A percentile compares a stretch with the other conserved stretches of the same genome.
These are phyloP conservation scores for Plasmodium berghei DNA, from an alignment of 169 alveolate species.

Conservation along the genomic window DNA sequence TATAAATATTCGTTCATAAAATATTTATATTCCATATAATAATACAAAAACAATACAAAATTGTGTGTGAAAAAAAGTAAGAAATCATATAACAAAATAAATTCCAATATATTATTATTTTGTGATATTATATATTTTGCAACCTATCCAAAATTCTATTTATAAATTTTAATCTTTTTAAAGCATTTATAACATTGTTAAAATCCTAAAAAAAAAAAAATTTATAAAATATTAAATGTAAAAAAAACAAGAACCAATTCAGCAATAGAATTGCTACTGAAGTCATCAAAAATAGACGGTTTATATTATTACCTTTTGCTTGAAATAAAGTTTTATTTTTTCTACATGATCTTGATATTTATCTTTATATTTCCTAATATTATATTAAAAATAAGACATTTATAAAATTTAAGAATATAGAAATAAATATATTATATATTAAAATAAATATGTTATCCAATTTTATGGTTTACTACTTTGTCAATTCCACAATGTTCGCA, in stretches of 20 bases:
- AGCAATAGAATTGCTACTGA: too few species aligned
- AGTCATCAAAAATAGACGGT: too few species aligned
- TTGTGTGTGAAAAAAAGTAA: too few species aligned
- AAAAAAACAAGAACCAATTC: background rate
- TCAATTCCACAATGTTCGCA: constrained; percentile 24
- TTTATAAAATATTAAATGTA: background rate
- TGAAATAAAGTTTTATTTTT: constrained; percentile 40
- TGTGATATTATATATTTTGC: constrained; percentile 10
- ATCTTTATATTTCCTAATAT: constrained; percentile 40
- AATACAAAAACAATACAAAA: too few species aligned
- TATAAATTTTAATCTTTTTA: constrained; percentile 69
- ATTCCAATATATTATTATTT: too few species aligned
- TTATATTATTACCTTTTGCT: constrained; percentile 17
- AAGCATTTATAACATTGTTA: constrained; percentile 26
- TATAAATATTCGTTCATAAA: too few species aligned
- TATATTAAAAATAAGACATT: background rate
- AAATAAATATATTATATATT: background rate
- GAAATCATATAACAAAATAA: too few species aligned
- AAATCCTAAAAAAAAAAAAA: constrained; percentile 28
- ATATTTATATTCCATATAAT: too few species aligned
- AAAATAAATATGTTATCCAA: background rate
- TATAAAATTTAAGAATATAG: background rate
- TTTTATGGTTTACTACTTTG: constrained; percentile 8
- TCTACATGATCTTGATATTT: constrained; percentile 41
- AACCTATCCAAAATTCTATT: constrained; percentile 54